A percentile compares a stretch with the other conserved stretches of the same genome.
Evolutionary conservation across 805 yeast genomes (phyloP).

Genomic region (Ogataea ramenticola): DNA sequence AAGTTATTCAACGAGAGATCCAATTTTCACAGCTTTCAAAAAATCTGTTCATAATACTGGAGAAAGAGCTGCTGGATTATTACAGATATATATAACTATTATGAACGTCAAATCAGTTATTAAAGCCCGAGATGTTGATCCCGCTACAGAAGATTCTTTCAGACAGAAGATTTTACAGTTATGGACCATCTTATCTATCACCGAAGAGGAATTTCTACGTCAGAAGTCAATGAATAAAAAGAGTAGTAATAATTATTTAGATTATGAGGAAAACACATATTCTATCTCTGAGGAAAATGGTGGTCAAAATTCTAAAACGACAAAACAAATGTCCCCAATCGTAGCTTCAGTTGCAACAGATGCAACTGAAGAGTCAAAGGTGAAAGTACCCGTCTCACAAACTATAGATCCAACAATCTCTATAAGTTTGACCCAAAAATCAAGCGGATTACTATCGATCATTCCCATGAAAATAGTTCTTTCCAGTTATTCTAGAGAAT

Average conservation of each 20-base stretch:
- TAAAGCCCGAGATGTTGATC: neutral
- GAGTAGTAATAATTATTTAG: no score
- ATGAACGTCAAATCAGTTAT: neutral
- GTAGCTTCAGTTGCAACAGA: neutral
- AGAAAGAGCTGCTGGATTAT: neutral
- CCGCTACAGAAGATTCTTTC: neutral
- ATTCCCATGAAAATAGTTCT: constrained; percentile 10
- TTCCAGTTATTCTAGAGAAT: constrained; percentile 23
- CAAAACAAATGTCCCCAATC: neutral
- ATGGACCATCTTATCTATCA: neutral
- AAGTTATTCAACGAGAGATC: constrained; percentile 8
- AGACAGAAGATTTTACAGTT: neutral
- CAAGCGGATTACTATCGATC: neutral
- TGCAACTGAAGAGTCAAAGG: neutral
- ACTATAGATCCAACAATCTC: neutral
- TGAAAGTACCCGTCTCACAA: neutral
- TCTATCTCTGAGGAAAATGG: no score
- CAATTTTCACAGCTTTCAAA: constrained; percentile 3
- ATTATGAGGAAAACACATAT: neutral
- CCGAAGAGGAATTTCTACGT: neutral
- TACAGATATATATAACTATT: neutral
- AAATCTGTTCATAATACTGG: neutral
- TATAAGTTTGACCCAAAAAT: neutral
- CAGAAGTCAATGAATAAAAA: neutral
- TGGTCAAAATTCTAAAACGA: neutral